Conservation (phyloP, 148 eudicot species). For the Nepenthes gracilis region DNA sequence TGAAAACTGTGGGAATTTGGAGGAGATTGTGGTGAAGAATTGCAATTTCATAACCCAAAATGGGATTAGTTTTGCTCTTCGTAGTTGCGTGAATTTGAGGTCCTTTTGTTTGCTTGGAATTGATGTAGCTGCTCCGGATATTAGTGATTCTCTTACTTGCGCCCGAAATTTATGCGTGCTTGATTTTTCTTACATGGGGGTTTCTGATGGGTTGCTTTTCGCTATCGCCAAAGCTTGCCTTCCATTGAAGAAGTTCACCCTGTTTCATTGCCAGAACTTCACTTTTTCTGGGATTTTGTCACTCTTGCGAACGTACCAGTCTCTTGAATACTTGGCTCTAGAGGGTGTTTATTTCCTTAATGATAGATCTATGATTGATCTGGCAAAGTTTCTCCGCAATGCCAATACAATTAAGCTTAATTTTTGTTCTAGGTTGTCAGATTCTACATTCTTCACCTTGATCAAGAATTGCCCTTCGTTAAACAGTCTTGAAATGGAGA, state of each 20-base stretch:
- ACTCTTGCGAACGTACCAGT: constrained; percentile 19
- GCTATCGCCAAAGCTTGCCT: constrained; percentile 29
- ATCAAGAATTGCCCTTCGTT: constrained; percentile 35
- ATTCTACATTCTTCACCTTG: constrained; percentile 27
- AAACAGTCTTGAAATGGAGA: constrained; percentile 34
- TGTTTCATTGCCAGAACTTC: constrained; percentile 25
- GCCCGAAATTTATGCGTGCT: constrained; percentile 26
- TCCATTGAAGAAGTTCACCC: constrained; percentile 40
- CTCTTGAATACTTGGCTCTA: constrained; percentile 35
- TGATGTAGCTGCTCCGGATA: constrained; percentile 17
- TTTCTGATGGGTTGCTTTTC: constrained; percentile 37
- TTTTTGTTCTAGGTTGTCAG: constrained; percentile 25
- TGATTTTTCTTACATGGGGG: constrained; percentile 22
- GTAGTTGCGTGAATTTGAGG: constrained; percentile 23
- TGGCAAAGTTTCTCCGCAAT: constrained; percentile 26
- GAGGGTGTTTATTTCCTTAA: constrained; percentile 23
- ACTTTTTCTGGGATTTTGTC: constrained; percentile 27
- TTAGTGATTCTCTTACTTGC: constrained; percentile 13
- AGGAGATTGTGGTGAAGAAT: constrained; percentile 23
- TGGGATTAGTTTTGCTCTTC: constrained; percentile 26
- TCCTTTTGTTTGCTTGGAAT: constrained; percentile 18
- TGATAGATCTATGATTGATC: constrained; percentile 22
- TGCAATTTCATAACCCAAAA: constrained; percentile 34
- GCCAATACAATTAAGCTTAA: constrained; percentile 30
- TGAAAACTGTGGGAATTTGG: constrained; percentile 33